These are phyloP conservation scores for Fusarium brachygibbosum DNA, from an alignment of 2,329 filamentous ascomycete genomes.

Conservation along the genomic window DNA sequence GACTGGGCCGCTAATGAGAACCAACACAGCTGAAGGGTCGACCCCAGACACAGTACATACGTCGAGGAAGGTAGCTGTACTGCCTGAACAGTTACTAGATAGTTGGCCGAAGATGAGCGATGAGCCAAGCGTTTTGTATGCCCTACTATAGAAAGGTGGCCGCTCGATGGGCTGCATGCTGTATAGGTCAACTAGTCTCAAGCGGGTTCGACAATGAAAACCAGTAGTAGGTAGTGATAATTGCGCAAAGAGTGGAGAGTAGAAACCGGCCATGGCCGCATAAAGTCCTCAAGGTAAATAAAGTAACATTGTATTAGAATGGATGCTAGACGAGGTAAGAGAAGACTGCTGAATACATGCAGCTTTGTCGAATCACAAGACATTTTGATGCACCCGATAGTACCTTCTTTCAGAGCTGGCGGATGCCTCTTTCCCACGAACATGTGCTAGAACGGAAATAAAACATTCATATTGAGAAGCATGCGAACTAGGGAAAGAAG, in stretches of 20 bases:
- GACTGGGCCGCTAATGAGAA: background rate
- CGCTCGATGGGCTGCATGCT: slow-evolving; percentile 20
- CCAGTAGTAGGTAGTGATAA: slow-evolving; percentile 29
- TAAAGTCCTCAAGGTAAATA: slow-evolving; percentile 11
- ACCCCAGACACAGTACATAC: background rate
- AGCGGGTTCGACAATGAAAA: slow-evolving; percentile 23
- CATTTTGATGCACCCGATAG: background rate
- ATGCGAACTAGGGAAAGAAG: slow-evolving; percentile 2
- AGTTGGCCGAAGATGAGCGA: background rate
- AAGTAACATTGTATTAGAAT: background rate
- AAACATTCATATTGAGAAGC: background rate
- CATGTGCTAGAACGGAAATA: background rate
- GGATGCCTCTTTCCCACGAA: background rate
- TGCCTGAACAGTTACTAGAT: background rate
- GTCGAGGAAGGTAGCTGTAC: background rate
- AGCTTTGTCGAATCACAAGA: background rate
- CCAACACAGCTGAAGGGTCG: background rate
- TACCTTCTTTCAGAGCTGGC: background rate
- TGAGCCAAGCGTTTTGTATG: slow-evolving; percentile 16
- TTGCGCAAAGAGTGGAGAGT: slow-evolving; percentile 33
- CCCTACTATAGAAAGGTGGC: slow-evolving; percentile 15
- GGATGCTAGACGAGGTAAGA: background rate
- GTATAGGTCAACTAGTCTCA: slow-evolving; percentile 16
- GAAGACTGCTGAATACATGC: background rate
- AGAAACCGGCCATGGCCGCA: slow-evolving; percentile 12